Conservation (phyloP, 2,329 filamentous ascomycete species). For the Aspergillus sp. region DNA sequence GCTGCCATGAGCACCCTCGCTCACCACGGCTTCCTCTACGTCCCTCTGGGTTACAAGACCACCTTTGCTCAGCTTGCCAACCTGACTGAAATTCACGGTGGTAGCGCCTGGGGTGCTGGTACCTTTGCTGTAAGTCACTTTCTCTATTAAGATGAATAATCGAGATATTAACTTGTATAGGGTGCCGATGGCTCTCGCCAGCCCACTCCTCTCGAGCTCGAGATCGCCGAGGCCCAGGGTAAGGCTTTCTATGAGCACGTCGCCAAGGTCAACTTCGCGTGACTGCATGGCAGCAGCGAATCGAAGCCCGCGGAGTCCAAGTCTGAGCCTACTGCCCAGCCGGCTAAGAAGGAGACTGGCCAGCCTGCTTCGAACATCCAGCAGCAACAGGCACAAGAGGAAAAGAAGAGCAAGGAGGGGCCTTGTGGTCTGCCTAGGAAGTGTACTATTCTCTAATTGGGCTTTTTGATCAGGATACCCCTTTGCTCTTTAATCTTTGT, state of each 20-base stretch:
- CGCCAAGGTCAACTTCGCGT: conserved; percentile 62
- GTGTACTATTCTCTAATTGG: conserved; percentile 57
- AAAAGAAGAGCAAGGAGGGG: conserved; percentile 48
- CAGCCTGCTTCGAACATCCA: conserved; percentile 22
- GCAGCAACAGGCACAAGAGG: conserved; percentile 26
- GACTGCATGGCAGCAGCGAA: conserved; percentile 63
- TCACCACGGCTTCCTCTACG: conserved; percentile 93
- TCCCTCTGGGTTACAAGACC: conserved; percentile 89
- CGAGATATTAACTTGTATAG: conserved; percentile 21
- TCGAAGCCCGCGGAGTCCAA: conserved; percentile 22
- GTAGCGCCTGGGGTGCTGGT: conserved; percentile 86
- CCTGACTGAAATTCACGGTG: conserved; percentile 74
- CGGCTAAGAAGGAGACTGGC: conserved; percentile 16
- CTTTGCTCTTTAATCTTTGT: conserved; percentile 4
- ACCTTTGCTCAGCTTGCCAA: conserved; percentile 64
- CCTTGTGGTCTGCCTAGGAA: conserved; percentile 73
- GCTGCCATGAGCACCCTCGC: conserved; percentile 74
- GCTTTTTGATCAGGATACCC: conserved; percentile 4
- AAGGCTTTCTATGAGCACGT: conserved; percentile 74
- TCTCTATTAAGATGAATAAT: background rate
- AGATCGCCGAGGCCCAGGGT: conserved; percentile 76
- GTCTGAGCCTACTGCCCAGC: conserved; percentile 19
- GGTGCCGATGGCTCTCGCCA: conserved; percentile 72
- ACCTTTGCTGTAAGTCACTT: conserved; percentile 62
- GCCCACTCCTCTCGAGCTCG: conserved; percentile 67